Conservation (phyloP, 345 rosid genomes). For the Gynandropsis gynandra region DNA sequence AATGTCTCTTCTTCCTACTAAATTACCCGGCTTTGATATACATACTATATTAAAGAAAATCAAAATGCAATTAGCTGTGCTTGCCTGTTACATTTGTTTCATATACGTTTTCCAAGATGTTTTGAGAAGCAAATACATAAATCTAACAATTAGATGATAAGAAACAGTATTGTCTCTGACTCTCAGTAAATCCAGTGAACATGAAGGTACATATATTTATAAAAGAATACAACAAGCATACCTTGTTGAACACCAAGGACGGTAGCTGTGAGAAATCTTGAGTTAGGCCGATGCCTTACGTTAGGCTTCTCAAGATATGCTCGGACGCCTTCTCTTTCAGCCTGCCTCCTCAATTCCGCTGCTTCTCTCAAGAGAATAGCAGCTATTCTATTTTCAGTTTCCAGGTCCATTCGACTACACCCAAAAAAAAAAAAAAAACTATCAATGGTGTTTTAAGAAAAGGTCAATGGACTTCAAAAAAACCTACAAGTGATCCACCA, state of each 20-base stretch:
- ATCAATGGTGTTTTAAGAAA: background rate
- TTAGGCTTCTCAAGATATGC: slow-evolving; percentile 65
- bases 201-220: background rate
- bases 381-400: slow-evolving; percentile 85
- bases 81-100: background rate
- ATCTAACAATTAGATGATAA: too few relatives aligned
- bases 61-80: background rate
- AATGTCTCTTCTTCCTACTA: slow-evolving; percentile 1
- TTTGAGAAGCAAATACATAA: background rate
- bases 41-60: background rate
- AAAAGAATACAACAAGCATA: slow-evolving; percentile 17
- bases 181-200: too few relatives aligned
- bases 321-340: slow-evolving; percentile 70
- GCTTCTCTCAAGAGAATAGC: slow-evolving; percentile 86
- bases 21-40: background rate
- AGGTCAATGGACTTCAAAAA: too few relatives aligned
- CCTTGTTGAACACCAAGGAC: slow-evolving; percentile 92
- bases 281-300: slow-evolving; percentile 64
- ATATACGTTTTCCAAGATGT: background rate
- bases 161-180: too few relatives aligned
- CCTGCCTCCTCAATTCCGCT: slow-evolving; percentile 70
- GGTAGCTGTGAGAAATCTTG: slow-evolving; percentile 85
- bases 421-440: slow-evolving; percentile 6
- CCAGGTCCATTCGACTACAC: slow-evolving; percentile 63
- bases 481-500: too few relatives aligned